These are phyloP conservation scores for Pythium insidiosum DNA, from an alignment of 352 stramenopile genomes.

Conservation along the genomic window DNA sequence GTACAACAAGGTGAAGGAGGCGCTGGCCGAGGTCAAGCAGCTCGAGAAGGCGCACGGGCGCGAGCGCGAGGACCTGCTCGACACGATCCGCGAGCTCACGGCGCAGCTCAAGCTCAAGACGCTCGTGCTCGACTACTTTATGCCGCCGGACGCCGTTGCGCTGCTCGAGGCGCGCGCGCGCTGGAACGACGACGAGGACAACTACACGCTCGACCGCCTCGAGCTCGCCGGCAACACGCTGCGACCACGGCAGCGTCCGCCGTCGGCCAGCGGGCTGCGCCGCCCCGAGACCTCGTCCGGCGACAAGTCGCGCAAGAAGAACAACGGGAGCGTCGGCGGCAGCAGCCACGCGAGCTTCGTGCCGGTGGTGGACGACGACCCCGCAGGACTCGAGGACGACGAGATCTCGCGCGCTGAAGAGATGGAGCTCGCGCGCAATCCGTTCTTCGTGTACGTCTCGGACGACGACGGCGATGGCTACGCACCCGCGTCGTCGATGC, in stretches of 20 bases:
- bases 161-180: conserved; percentile 49
- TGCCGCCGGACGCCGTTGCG: conserved; percentile 46
- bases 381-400: conserved; percentile 37
- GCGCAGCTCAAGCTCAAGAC: conserved; percentile 95
- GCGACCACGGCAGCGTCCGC: conserved; percentile 46
- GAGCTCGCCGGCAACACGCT: conserved; percentile 71
- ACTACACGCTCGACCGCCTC: conserved; percentile 60
- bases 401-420: conserved; percentile 61
- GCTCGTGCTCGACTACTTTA: conserved; percentile 91
- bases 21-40: conserved; percentile 89
- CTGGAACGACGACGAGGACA: conserved; percentile 75
- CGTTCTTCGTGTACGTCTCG: conserved; percentile 80
- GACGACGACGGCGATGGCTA: conserved; percentile 78
- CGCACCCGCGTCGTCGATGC: conserved; percentile 38
- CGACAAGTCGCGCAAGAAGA: conserved; percentile 53
- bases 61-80: conserved; percentile 92
- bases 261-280: conserved; percentile 59
- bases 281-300: conserved; percentile 61
- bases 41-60: conserved; percentile 89
- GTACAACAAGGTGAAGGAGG: conserved; percentile 86
- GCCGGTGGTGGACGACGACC: conserved; percentile 16
- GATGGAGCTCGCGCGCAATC: conserved; percentile 60
- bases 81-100: conserved; percentile 94
- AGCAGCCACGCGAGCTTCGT: too few species aligned
- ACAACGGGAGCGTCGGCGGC: too few species aligned